Conservation (phyloP, 805 yeast genomes). For the Teunomyces panamensis region DNA sequence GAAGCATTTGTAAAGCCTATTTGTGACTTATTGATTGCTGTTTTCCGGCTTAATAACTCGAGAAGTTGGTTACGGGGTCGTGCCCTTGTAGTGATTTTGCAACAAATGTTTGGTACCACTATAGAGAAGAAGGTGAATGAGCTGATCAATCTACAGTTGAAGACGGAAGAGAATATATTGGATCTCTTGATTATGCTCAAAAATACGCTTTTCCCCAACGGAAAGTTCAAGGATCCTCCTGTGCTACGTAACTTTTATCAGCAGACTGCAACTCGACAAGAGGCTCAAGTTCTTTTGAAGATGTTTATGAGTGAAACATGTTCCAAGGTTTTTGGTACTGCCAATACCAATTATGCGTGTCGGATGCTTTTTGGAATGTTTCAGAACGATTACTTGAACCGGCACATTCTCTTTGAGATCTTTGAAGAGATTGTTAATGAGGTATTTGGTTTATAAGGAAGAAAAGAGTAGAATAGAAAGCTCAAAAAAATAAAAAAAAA, state of each 20-base stretch:
- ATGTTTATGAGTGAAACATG: slow-evolving; percentile 60
- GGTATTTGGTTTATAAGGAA: slow-evolving; percentile 24
- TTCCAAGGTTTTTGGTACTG: slow-evolving; percentile 69
- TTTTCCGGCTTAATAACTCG: slow-evolving; percentile 64
- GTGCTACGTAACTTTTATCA: slow-evolving; percentile 49
- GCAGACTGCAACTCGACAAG: slow-evolving; percentile 50
- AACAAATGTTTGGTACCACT: slow-evolving; percentile 84
- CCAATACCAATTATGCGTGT: slow-evolving; percentile 63
- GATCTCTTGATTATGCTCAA: slow-evolving; percentile 26
- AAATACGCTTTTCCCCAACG: slow-evolving; percentile 40
- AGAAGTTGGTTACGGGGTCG: slow-evolving; percentile 82
- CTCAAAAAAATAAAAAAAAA: too few relatives aligned
- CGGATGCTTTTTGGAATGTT: slow-evolving; percentile 57
- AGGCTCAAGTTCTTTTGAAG: slow-evolving; percentile 56
- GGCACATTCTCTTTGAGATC: slow-evolving; percentile 57
- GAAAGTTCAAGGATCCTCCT: slow-evolving; percentile 47
- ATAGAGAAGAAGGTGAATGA: slow-evolving; percentile 67
- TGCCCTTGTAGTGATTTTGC: slow-evolving; percentile 76
- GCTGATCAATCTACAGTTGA: slow-evolving; percentile 31
- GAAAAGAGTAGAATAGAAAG: too few relatives aligned
- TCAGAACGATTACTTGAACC: slow-evolving; percentile 71
- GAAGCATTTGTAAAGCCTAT: slow-evolving; percentile 68
- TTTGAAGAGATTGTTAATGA: slow-evolving; percentile 56
- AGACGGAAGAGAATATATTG: slow-evolving; percentile 46
- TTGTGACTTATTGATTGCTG: slow-evolving; percentile 66